phyloP scores from a whole-genome alignment of 345 rosid genomes.

The Pugionium dolabratum region DNA sequence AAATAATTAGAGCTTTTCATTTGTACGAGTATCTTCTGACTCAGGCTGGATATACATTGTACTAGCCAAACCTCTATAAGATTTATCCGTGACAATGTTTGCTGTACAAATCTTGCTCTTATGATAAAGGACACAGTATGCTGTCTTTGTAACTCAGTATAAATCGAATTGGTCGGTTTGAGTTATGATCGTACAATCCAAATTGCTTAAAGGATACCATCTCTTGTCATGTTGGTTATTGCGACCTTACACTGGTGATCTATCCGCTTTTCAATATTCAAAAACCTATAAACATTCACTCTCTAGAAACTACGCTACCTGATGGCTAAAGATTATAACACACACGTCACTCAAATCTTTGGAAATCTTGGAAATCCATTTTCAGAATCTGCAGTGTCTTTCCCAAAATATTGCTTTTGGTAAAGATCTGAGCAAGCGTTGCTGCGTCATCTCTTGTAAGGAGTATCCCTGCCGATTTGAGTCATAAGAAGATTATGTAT shows the following conservation, averaged over 20 bases:
- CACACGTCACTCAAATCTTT: slow-evolving; percentile 30
- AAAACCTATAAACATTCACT: slow-evolving; percentile 38
- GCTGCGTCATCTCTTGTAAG: slow-evolving; percentile 34
- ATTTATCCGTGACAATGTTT: slow-evolving; percentile 13
- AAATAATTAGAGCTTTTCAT: slow-evolving; percentile 33
- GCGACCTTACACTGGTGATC: slow-evolving; percentile 35
- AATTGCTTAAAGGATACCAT: slow-evolving; percentile 26
- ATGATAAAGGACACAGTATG: slow-evolving; percentile 10
- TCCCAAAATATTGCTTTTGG: slow-evolving; percentile 34
- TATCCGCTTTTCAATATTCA: slow-evolving; percentile 29
- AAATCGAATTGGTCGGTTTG: slow-evolving; percentile 29
- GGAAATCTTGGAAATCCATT: slow-evolving; percentile 17
- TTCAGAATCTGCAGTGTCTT: slow-evolving; percentile 29
- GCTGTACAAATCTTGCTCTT: slow-evolving; percentile 22
- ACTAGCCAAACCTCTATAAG: slow-evolving; percentile 30
- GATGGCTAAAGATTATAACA: slow-evolving; percentile 37
- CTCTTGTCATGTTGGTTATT: slow-evolving; percentile 32
- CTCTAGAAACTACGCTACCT: slow-evolving; percentile 32
- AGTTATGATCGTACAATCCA: slow-evolving; percentile 15
- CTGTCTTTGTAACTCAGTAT: background rate
- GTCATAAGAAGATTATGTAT: slow-evolving; percentile 21
- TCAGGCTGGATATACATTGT: slow-evolving; percentile 21
- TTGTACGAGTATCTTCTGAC: slow-evolving; percentile 22
- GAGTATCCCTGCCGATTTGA: slow-evolving; percentile 28
- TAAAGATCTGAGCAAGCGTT: slow-evolving; percentile 26